phyloP scores from a whole-genome alignment of 805 yeast species.

The fission yeast (Schizosaccharomyces pombe) region DNA sequence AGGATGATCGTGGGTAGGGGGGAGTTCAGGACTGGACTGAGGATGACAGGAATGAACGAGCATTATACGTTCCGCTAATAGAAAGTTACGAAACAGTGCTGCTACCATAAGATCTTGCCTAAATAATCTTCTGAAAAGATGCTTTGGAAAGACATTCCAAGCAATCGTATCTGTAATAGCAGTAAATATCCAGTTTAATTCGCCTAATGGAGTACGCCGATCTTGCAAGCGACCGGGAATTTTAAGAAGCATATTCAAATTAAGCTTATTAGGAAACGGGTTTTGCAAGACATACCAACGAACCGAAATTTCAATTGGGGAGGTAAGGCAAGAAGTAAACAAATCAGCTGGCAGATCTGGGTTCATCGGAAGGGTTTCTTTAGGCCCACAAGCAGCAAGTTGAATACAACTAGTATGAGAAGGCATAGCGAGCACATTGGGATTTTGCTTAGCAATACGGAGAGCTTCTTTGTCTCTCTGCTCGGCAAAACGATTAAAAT shows the following conservation, averaged over 20 bases:
- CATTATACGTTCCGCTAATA: constrained; percentile 83
- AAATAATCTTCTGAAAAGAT: constrained; percentile 68
- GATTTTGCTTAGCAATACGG: constrained; percentile 24
- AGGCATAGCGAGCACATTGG: constrained; percentile 14
- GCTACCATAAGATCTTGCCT: constrained; percentile 94
- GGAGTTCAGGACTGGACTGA: constrained; percentile 75
- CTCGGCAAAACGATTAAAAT: constrained; percentile 73
- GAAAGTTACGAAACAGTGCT: constrained; percentile 75
- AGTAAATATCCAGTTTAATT: constrained; percentile 89
- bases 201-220: constrained; percentile 86
- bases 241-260: constrained; percentile 22
- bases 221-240: constrained; percentile 85
- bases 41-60: constrained; percentile 85
- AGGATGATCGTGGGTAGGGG: constrained; percentile 60
- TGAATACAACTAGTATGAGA: constrained; percentile 66
- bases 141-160: constrained; percentile 77
- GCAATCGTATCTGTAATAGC: constrained; percentile 96
- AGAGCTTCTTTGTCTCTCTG: constrained; percentile 64
- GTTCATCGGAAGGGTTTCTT: constrained; percentile 73
- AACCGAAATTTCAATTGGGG: constrained; percentile 85
- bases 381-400: constrained; percentile 71
- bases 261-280: constrained; percentile 18
- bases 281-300: constrained; percentile 70
- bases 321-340: constrained; percentile 82
- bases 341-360: constrained; percentile 91